Evolutionary conservation across 768 basidiomycete species (phyloP).

Genomic region (Tulasnella sp.): DNA sequence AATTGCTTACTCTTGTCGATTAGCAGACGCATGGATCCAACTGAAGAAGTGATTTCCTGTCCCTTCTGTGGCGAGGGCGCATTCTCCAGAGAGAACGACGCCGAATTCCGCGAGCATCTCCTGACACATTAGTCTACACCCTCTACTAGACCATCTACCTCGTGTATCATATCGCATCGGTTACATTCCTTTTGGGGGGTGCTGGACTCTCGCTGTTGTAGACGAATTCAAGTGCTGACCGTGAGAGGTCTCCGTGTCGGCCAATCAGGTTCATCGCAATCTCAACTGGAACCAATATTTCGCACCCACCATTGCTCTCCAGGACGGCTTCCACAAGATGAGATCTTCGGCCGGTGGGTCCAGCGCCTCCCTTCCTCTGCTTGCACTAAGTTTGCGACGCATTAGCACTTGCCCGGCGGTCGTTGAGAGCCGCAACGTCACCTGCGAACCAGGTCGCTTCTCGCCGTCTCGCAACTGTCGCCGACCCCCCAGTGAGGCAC

Average conservation of each 20-base stretch:
- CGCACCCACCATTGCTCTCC: slow-evolving; percentile 4
- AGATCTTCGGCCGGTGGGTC: background rate
- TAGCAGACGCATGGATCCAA: too few species aligned
- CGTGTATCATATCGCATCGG: too few species aligned
- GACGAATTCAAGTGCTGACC: background rate
- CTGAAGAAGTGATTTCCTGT: background rate
- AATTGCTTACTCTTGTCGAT: too few species aligned
- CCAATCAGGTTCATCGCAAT: slow-evolving; percentile 5
- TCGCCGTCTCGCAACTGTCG: slow-evolving; percentile 49
- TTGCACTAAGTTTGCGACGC: background rate
- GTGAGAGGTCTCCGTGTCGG: background rate
- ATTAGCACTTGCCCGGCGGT: slow-evolving; percentile 1
- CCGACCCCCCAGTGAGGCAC: slow-evolving; percentile 73
- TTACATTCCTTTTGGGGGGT: too few species aligned
- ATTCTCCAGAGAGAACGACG: background rate
- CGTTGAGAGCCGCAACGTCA: slow-evolving; percentile 2
- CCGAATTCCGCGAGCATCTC: background rate
- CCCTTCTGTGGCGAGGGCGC: slow-evolving; percentile 7
- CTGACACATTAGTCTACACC: background rate
- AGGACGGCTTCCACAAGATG: background rate
- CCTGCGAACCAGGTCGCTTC: slow-evolving; percentile 4
- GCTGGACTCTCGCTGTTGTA: background rate
- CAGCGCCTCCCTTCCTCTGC: too few species aligned
- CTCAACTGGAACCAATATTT: background rate
- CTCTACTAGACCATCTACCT: background rate